A percentile compares a stretch with the other conserved stretches of the same genome.
phyloP scores from a whole-genome alignment of 306 rosid species.

The Aeschynomene evenia region DNA sequence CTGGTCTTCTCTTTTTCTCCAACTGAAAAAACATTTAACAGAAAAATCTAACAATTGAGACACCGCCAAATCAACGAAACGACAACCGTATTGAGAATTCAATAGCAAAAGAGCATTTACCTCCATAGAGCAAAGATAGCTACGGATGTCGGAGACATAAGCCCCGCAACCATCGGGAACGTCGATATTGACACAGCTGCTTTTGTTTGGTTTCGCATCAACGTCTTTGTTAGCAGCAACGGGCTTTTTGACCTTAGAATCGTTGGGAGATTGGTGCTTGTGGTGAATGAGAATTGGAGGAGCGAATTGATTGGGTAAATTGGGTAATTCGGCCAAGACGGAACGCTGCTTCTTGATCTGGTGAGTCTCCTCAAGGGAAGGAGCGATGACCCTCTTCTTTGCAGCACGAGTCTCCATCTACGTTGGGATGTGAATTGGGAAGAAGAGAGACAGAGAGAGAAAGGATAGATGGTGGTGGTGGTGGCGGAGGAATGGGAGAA shows the following conservation, averaged over 20 bases:
- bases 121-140: conserved; percentile 63
- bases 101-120: conserved; percentile 34
- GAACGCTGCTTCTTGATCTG: conserved; percentile 45
- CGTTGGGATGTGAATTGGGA: background rate
- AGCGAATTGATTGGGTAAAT: conserved; percentile 27
- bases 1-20: conserved; percentile 63
- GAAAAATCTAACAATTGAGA: background rate
- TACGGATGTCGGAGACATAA: conserved; percentile 51
- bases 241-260: conserved; percentile 20
- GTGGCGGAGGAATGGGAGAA: background rate
- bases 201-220: background rate
- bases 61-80: background rate
- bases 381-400: conserved; percentile 41
- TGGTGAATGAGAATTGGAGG: background rate
- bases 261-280: conserved; percentile 25
- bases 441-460: background rate
- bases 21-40: conserved; percentile 29
- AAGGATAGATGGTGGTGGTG: background rate
- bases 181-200: conserved; percentile 3
- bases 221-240: background rate
- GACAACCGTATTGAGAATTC: too few relatives aligned
- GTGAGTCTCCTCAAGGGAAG: conserved; percentile 21
- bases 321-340: conserved; percentile 62
- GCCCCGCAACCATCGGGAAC: conserved; percentile 46
- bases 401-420: conserved; percentile 53